Evolutionary conservation across 495 filamentous ascomycete species (phyloP).

Genomic region (Sporormia fimetaria): DNA sequence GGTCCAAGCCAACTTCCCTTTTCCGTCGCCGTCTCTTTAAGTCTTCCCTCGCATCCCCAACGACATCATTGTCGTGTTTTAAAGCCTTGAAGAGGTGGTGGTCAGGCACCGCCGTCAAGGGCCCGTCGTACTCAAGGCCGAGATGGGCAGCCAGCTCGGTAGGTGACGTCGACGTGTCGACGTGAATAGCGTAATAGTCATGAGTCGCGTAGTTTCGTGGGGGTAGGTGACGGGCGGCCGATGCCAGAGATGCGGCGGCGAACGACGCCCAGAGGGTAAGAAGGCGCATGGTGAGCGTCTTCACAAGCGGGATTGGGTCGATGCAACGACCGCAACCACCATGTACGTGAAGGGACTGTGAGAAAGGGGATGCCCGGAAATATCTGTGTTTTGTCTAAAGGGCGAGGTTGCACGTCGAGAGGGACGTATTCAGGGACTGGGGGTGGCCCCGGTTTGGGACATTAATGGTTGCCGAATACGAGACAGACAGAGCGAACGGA

Average conservation of each 20-base stretch:
- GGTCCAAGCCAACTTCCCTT: slow-evolving; percentile 39
- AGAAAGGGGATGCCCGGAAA: neutral
- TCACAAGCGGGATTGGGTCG: too few relatives aligned
- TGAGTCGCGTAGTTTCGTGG: slow-evolving; percentile 52
- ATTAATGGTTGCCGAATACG: too few relatives aligned
- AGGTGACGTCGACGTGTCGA: slow-evolving; percentile 54
- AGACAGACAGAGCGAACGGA: too few relatives aligned
- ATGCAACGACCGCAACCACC: too few relatives aligned
- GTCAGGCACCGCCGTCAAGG: slow-evolving; percentile 63
- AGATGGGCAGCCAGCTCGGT: slow-evolving; percentile 59
- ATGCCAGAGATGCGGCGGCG: slow-evolving; percentile 33
- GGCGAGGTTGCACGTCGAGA: too few relatives aligned
- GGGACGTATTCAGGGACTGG: too few relatives aligned
- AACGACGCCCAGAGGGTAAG: slow-evolving; percentile 36
- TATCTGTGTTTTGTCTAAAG: neutral
- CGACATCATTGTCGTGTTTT: slow-evolving; percentile 51
- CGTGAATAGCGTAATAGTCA: slow-evolving; percentile 85
- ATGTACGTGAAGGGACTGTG: neutral
- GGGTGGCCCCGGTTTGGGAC: too few relatives aligned
- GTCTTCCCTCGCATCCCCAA: slow-evolving; percentile 47
- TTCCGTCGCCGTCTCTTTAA: slow-evolving; percentile 49
- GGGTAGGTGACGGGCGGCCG: slow-evolving; percentile 13
- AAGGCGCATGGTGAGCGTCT: slow-evolving; percentile 34
- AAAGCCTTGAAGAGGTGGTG: slow-evolving; percentile 77
- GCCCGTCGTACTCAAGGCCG: slow-evolving; percentile 72